Conservation (phyloP, 2,329 filamentous ascomycete genomes). For the Paraphaeosphaeria sporulosa region DNA sequence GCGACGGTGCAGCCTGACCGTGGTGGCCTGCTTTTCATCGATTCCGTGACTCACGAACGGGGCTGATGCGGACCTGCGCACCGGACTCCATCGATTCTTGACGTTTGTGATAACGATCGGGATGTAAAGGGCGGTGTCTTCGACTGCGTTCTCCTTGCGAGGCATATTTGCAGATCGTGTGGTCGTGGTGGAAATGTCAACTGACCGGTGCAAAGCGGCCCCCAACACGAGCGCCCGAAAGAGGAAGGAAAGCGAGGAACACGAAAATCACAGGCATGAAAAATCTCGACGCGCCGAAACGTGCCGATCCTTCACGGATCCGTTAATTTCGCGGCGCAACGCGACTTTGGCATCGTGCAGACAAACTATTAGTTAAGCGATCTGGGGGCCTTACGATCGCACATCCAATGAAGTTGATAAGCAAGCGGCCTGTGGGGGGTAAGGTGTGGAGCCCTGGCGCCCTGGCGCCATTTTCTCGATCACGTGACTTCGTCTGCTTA, state of each 20-base stretch:
- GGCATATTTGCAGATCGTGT: not conserved
- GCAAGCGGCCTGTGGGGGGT: no score
- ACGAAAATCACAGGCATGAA: not conserved
- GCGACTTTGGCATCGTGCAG: not conserved
- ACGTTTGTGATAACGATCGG: not conserved
- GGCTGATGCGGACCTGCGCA: not conserved
- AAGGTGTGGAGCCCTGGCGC: no score
- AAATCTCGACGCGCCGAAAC: not conserved
- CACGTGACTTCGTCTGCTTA: no score
- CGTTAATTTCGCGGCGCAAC: not conserved
- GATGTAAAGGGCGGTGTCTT: not conserved
- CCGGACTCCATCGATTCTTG: not conserved
- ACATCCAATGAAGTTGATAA: no score
- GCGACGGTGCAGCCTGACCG: not conserved
- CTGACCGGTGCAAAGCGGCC: not conserved
- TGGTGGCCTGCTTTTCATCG: not conserved
- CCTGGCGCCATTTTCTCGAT: no score
- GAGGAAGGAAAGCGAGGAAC: not conserved
- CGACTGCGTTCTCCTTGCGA: not conserved
- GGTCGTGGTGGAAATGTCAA: not conserved
- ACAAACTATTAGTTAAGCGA: not conserved
- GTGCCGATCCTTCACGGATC: not conserved
- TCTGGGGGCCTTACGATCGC: no score
- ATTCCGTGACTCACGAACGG: constrained; percentile 1
- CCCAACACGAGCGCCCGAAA: not conserved